These are phyloP conservation scores for Quercus phellos DNA, from an alignment of 331 rosid species.

Conservation along the genomic window DNA sequence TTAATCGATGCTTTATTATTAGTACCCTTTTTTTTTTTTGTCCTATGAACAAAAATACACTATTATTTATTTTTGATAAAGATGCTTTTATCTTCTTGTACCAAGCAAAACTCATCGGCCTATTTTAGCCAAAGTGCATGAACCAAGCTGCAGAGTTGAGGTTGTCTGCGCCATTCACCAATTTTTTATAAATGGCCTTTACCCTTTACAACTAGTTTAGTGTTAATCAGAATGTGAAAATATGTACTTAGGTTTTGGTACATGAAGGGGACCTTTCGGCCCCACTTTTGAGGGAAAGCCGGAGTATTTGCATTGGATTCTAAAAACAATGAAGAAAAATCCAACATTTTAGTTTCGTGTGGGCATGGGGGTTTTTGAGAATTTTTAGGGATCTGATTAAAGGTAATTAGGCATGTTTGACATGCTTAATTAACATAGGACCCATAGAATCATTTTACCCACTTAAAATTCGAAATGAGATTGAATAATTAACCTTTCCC, in stretches of 20 bases:
- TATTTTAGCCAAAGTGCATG: no score
- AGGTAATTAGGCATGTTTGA: constrained; percentile 5
- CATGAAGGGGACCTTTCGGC: constrained; percentile 22
- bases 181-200: not conserved
- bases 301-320: constrained; percentile 41
- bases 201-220: not conserved
- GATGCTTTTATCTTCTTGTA: no score
- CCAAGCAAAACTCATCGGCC: no score
- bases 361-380: not conserved
- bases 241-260: not conserved
- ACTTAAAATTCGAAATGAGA: constrained; percentile 7
- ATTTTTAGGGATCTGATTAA: constrained; percentile 27
- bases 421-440: constrained; percentile 14
- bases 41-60: no score
- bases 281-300: constrained; percentile 42
- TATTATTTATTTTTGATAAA: no score
- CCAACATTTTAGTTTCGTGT: not conserved
- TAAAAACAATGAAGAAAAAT: not conserved
- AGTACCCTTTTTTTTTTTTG: no score
- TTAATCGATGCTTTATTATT: no score
- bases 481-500: not conserved
- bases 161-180: not conserved
- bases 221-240: constrained; percentile 8
- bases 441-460: constrained; percentile 39
- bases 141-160: not conserved